A percentile compares a stretch with the other conserved stretches of the same genome.
phyloP scores from a whole-genome alignment of 805 yeast species.

The Nakazawaea ambrosiae region DNA sequence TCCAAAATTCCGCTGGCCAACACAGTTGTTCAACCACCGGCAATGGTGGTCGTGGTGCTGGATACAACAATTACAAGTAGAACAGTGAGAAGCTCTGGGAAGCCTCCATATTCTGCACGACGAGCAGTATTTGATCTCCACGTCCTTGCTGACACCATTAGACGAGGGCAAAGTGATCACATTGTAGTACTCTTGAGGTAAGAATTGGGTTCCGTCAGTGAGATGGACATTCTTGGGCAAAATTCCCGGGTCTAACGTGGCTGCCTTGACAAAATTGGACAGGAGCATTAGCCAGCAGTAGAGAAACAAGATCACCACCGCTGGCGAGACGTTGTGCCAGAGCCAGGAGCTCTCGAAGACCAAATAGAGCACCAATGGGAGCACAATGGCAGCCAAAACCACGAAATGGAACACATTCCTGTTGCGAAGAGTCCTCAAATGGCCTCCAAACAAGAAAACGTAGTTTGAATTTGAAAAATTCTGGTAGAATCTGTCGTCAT shows the following conservation, averaged over 20 bases:
- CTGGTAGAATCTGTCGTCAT: conserved; percentile 25
- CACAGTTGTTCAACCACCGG: conserved; percentile 63
- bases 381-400: conserved; percentile 26
- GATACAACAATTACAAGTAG: conserved; percentile 33
- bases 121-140: conserved; percentile 46
- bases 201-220: conserved; percentile 27
- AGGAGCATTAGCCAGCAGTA: conserved; percentile 52
- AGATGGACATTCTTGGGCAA: conserved; percentile 63
- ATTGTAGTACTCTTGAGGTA: conserved; percentile 56
- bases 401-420: conserved; percentile 31
- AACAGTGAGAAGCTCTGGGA: conserved; percentile 36
- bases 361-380: conserved; percentile 49
- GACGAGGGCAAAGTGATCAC: conserved; percentile 41
- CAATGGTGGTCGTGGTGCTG: conserved; percentile 56
- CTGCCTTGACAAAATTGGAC: conserved; percentile 42
- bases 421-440: conserved; percentile 38
- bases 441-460: conserved; percentile 59
- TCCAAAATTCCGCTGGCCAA: conserved; percentile 67
- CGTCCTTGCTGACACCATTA: conserved; percentile 16
- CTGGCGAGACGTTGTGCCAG: conserved; percentile 52
- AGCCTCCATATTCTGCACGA: conserved; percentile 27
- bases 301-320: conserved; percentile 45
- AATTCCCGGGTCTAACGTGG: conserved; percentile 63
- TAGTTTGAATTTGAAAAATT: conserved; percentile 32
- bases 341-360: conserved; percentile 44